A percentile compares a stretch with the other conserved stretches of the same genome.
Conservation (phyloP, 768 basidiomycete genomes). For the Phanerochaete sordida region DNA sequence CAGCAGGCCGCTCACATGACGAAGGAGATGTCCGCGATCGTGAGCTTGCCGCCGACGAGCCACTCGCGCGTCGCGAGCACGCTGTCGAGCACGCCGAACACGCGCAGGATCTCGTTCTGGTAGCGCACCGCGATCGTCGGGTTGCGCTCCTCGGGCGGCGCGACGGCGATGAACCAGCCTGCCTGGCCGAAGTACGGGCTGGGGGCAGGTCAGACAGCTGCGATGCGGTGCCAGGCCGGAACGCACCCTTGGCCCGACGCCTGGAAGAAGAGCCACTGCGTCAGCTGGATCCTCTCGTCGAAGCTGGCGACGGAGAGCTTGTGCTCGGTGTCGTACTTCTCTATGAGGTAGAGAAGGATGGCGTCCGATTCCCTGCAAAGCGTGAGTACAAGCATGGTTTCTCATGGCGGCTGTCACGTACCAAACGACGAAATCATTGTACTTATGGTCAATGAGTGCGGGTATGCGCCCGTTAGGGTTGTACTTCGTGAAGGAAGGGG, state of each 20-base stretch:
- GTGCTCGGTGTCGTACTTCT: slow-evolving; percentile 37
- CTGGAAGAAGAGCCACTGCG: slow-evolving; percentile 39
- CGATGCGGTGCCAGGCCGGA: not conserved
- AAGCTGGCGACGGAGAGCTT: slow-evolving; percentile 16
- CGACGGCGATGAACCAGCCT: slow-evolving; percentile 12
- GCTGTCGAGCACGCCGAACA: slow-evolving; percentile 17
- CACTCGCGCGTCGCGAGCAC: slow-evolving; percentile 16
- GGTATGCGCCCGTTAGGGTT: slow-evolving; percentile 31
- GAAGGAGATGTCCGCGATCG: slow-evolving; percentile 17
- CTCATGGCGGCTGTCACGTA: not conserved
- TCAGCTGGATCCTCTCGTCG: slow-evolving; percentile 2
- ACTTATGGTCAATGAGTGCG: slow-evolving; percentile 26
- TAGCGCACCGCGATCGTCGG: slow-evolving; percentile 16
- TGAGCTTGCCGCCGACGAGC: slow-evolving; percentile 13
- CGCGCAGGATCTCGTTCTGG: slow-evolving; percentile 18
- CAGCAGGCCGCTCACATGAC: slow-evolving; percentile 1
- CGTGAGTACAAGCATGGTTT: not conserved
- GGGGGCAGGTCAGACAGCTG: not conserved
- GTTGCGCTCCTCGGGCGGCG: slow-evolving; percentile 11
- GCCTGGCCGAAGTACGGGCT: slow-evolving; percentile 17
- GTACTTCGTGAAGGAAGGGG: slow-evolving; percentile 13
- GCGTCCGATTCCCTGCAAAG: slow-evolving; percentile 26
- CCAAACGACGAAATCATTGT: slow-evolving; percentile 27
- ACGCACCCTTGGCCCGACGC: slow-evolving; percentile 17
- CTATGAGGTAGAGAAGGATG: slow-evolving; percentile 35